These are phyloP conservation scores for Teratosphaeria zuluensis DNA, from an alignment of 2,329 filamentous ascomycete species.

Conservation along the genomic window DNA sequence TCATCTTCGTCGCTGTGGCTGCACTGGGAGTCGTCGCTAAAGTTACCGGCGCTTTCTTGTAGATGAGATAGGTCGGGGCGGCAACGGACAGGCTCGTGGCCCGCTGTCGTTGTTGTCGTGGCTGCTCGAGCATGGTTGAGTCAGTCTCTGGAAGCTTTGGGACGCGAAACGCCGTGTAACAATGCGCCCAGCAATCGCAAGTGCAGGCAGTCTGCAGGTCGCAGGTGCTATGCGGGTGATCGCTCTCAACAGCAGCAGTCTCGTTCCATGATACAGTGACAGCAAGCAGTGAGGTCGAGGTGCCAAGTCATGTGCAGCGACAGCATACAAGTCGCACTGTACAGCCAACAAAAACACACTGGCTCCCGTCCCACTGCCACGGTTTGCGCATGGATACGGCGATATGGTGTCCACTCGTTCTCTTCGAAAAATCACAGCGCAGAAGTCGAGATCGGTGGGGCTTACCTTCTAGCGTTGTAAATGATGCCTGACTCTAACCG, in stretches of 20 bases:
- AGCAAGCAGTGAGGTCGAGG: background rate
- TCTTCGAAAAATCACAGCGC: background rate
- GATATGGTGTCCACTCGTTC: background rate
- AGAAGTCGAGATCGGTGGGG: background rate
- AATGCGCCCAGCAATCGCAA: background rate
- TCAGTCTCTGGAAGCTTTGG: constrained; percentile 1
- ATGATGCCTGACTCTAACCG: background rate
- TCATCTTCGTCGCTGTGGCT: constrained; percentile 14
- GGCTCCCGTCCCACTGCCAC: background rate
- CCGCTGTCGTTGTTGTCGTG: background rate
- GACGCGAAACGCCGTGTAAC: background rate
- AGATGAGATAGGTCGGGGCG: background rate
- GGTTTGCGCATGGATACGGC: background rate
- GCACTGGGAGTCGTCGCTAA: background rate
- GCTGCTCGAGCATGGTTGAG: constrained; percentile 3
- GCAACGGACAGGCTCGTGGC: background rate
- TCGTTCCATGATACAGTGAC: background rate
- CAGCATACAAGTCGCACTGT: background rate
- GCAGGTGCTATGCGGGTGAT: background rate
- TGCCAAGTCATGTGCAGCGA: background rate
- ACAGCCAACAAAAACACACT: background rate
- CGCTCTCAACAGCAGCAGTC: background rate
- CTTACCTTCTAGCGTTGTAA: background rate
- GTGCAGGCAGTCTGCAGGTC: background rate
- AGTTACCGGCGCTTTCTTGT: background rate